phyloP scores from a whole-genome alignment of 2,329 filamentous ascomycete species.

The Phoma sp. region DNA sequence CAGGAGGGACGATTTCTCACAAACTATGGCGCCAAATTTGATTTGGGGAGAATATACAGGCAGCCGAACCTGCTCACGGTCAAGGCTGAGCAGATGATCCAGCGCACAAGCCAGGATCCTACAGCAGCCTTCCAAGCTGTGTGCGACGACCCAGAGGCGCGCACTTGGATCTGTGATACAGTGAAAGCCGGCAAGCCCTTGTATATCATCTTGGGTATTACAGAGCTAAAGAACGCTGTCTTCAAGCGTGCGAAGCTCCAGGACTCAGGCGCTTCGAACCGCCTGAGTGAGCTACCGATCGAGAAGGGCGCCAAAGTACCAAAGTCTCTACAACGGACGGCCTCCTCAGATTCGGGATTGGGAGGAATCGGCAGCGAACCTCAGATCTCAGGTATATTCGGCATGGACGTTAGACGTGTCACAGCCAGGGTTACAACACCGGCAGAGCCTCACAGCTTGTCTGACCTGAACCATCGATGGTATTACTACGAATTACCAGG shows the following conservation, averaged over 20 bases:
- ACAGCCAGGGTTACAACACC: constrained; percentile 40
- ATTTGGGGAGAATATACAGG: constrained; percentile 45
- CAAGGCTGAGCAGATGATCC: constrained; percentile 48
- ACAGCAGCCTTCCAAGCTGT: constrained; percentile 41
- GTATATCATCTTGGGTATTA: constrained; percentile 46
- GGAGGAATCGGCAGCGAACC: constrained; percentile 40
- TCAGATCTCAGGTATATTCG: constrained; percentile 45
- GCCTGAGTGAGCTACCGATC: constrained; percentile 42
- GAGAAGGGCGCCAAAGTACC: constrained; percentile 44
- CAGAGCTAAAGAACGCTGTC: constrained; percentile 47
- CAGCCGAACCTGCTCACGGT: constrained; percentile 48
- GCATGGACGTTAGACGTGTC: constrained; percentile 45
- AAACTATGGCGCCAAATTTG: constrained; percentile 49
- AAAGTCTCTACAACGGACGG: constrained; percentile 30
- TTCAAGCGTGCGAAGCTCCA: constrained; percentile 47
- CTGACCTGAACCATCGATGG: constrained; percentile 43
- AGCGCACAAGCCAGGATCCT: constrained; percentile 40
- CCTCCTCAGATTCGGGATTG: constrained; percentile 29
- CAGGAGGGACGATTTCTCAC: constrained; percentile 46
- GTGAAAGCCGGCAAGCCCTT: constrained; percentile 39
- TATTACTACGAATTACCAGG: constrained; percentile 44
- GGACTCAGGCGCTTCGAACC: constrained; percentile 44
- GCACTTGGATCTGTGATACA: constrained; percentile 40
- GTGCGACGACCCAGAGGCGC: constrained; percentile 42
- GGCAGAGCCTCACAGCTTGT: constrained; percentile 40